phyloP scores from a whole-genome alignment of 2,329 filamentous ascomycete species.

The Podosphaera aphanis region DNA sequence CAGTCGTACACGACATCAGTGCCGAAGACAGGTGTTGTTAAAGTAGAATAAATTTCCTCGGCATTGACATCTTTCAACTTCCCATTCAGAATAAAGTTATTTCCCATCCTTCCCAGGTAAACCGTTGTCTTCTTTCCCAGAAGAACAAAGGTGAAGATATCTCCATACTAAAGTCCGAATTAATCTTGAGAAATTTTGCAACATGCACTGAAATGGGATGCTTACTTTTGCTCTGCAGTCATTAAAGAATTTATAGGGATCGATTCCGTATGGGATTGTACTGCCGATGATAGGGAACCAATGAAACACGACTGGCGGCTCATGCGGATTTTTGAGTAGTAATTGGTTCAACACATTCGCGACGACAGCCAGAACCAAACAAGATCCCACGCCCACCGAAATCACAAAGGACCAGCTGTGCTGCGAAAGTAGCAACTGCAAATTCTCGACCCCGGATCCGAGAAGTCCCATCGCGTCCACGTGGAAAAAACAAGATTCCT shows the following conservation, averaged over 20 bases:
- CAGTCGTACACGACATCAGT: slow-evolving; percentile 78
- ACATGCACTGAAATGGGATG: slow-evolving; percentile 18
- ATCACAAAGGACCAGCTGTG: slow-evolving; percentile 11
- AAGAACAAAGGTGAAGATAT: slow-evolving; percentile 73
- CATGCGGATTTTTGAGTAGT: slow-evolving; percentile 59
- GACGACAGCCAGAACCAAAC: slow-evolving; percentile 34
- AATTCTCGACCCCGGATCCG: slow-evolving; percentile 14
- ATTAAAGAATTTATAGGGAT: slow-evolving; percentile 73
- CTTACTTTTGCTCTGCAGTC: slow-evolving; percentile 45
- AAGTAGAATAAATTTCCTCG: slow-evolving; percentile 68
- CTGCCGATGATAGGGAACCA: slow-evolving; percentile 69
- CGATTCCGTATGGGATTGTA: slow-evolving; percentile 85
- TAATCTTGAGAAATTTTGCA: slow-evolving; percentile 3
- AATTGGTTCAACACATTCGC: slow-evolving; percentile 64
- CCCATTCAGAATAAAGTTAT: slow-evolving; percentile 79
- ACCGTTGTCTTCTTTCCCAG: slow-evolving; percentile 80
- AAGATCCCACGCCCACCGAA: slow-evolving; percentile 11
- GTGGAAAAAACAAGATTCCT: too few species aligned
- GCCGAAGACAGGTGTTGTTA: slow-evolving; percentile 53
- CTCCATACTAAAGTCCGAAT: slow-evolving; percentile 41
- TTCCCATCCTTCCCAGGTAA: slow-evolving; percentile 57
- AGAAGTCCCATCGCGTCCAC: too few species aligned
- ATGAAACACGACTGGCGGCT: slow-evolving; percentile 61
- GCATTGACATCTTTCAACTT: slow-evolving; percentile 77
- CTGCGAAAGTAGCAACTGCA: slow-evolving; percentile 10